A percentile compares a stretch with the other conserved stretches of the same genome.
Evolutionary conservation across 2,329 filamentous ascomycete genomes (phyloP).

Genomic region (Thermothelomyces thermophilus): DNA sequence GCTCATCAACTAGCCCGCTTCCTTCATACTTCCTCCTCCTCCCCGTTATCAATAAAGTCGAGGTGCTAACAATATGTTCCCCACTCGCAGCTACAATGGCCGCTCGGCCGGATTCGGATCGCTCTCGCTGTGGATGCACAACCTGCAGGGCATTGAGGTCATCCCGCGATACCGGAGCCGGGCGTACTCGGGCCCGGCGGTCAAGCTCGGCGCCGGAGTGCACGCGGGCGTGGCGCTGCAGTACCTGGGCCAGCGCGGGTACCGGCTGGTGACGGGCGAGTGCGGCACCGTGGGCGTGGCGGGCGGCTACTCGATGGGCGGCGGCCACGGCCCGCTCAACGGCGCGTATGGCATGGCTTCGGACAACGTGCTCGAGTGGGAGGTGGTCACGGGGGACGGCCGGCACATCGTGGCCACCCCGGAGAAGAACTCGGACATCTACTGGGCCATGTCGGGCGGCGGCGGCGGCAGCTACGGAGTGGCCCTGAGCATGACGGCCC

Average conservation of each 20-base stretch:
- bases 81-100: not conserved
- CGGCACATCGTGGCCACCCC: conserved; percentile 12
- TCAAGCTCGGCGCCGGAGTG: conserved; percentile 14
- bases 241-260: not conserved
- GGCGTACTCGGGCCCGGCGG: conserved; percentile 5
- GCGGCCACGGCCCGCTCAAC: conserved; percentile 7
- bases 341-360: conserved; percentile 11
- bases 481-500: conserved; percentile 11
- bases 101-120: conserved; percentile 1
- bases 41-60: not conserved
- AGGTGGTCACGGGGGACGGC: conserved; percentile 36
- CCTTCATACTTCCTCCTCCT: not conserved
- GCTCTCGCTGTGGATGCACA: conserved; percentile 15
- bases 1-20: not conserved
- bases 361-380: conserved; percentile 24
- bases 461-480: conserved; percentile 19
- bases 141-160: conserved; percentile 5
- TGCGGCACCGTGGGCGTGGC: conserved; percentile 16
- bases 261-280: conserved; percentile 4
- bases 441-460: conserved; percentile 22
- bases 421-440: conserved; percentile 20
- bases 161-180: conserved; percentile 1
- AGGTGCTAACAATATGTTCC: no score
- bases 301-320: conserved; percentile 13
- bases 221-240: conserved; percentile 1